Base-by-base conservation (phyloP, 257 asterid genomes). In the Petunia secreta region DNA sequence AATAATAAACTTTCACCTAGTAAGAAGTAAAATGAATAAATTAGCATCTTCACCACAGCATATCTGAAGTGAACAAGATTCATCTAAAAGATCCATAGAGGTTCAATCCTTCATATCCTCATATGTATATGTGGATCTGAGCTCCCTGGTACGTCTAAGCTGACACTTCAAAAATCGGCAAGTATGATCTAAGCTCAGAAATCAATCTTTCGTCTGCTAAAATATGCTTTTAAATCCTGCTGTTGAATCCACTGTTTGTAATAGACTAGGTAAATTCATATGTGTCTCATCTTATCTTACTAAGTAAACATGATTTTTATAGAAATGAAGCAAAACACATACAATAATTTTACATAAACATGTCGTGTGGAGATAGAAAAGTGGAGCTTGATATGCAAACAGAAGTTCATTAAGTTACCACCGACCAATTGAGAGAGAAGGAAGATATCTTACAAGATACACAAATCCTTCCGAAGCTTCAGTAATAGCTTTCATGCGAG, bases 401-500 rank as follows among this genome's bases (percentile, higher is more conserved):
- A 13, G 69, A 63, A 11, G 52, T 5, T 48, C 11, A 48, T 37
- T 11, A 71, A 48, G 44, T 6, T 5, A 5, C 10, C 25, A 34
- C 25, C 41, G 11, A 2, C 43, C 7, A 48, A 71, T 73, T 40
- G 43, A 74, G 52, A 37, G 8, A 82, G 43, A 54, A 46, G 74
- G 79, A 55, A 50, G 81, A 63, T 59, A 63, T 78, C 95, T 87
- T 87, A 94, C 98, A 81, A 94, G 98, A 88, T 94, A 94, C 73
- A 94, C 86, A 48, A 94, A 94, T 62, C 98, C 98, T 87, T 92
- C 97, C 15, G 98, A 89, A 79, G 88, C 95, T 77, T 92, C 94
- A 83, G 88, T 93, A 66, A 94, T 94, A 62, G 90, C 88, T 86
- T 87, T 82, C 98, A 94, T 94, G 78, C 98, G 91, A 5, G 63